Evolutionary conservation across 257 asterid genomes (phyloP), one percentile per base, ranked within the genome.

Genomic region (Ilex asprella): DNA sequence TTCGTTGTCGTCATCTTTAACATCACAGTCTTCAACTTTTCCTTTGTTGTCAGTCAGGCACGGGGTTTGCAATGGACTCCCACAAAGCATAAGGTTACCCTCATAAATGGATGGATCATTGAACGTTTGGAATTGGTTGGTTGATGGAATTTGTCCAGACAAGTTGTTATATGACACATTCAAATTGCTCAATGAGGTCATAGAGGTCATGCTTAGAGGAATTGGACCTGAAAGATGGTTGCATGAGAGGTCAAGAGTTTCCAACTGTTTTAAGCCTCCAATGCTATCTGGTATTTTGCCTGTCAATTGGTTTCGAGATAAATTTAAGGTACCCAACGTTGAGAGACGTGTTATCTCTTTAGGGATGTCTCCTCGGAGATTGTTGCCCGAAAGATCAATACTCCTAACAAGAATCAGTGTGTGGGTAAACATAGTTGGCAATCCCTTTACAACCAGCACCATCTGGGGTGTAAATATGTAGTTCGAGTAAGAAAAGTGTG

Each of bases 371-470:
- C 66, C 62, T 3, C 43, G 32, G 39, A 67, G 56, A 31, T 58
- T 59, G 46, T 62, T 72, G 65, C 12, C 5, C 7, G 76, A 71
- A 47, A 71, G 15, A 65, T 71, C 71, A 47, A 71, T 65, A 41
- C 39, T 12, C 46, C 59, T 71, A 32, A 71, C 27, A 58, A 65
- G 30, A 10, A 32, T n/a, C 12, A 68, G 59, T 10, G 60, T 71
- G 44, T 7, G 10, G n/a, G 32, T 57, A 50, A 60, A 64, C 41
- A 35, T 30, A 43, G 43, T 14, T 56, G 21, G 35, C 61, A 58
- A 43, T 43, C 71, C 74, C 55, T 68, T 68, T 29, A 62, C 58
- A 15, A 76, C 31, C 64, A 67, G 59, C 57, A 35, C 60, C 44
- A 69, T 51, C 50, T 35, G 30, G 43, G 64, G 47, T 14, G 31